Percentiles rank a stretch among this genome's conserved stretches.
Evolutionary conservation across 1,284 basidiomycete species (phyloP).

Genomic region (Erythrobasidium hasegawianum): DNA sequence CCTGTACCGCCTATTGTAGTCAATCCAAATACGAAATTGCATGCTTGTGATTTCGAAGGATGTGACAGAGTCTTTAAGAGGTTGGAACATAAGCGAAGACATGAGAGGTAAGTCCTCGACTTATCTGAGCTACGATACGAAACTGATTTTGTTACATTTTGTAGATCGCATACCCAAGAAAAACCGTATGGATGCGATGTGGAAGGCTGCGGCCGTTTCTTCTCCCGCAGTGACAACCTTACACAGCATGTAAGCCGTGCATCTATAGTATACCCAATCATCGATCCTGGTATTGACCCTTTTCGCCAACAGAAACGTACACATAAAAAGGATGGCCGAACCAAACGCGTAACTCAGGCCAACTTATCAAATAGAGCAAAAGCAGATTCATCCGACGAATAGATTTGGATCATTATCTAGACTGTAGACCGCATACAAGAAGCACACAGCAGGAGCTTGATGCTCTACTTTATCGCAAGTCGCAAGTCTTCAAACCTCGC

Average conservation of each 20-base stretch:
- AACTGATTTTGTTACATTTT: background rate
- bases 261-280: background rate
- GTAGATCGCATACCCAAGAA: slow-evolving; percentile 21
- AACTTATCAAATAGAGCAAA: background rate
- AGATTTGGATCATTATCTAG: no score
- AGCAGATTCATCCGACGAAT: no score
- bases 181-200: slow-evolving; percentile 15
- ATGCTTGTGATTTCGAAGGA: slow-evolving; percentile 26
- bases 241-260: slow-evolving; percentile 3
- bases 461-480: no score
- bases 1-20: background rate
- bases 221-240: slow-evolving; percentile 23
- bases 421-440: no score
- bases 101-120: slow-evolving; percentile 5
- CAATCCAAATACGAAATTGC: background rate
- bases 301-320: slow-evolving; percentile 13
- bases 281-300: background rate
- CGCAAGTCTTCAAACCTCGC: no score
- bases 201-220: slow-evolving; percentile 17
- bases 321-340: slow-evolving; percentile 15
- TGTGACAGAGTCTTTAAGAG: slow-evolving; percentile 23
- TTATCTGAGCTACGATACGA: no score
- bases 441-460: no score
- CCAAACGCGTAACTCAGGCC: background rate
- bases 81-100: slow-evolving; percentile 17